Evolutionary conservation across 2,329 filamentous ascomycete genomes (phyloP).

Genomic region (Neobulgaria alba): DNA sequence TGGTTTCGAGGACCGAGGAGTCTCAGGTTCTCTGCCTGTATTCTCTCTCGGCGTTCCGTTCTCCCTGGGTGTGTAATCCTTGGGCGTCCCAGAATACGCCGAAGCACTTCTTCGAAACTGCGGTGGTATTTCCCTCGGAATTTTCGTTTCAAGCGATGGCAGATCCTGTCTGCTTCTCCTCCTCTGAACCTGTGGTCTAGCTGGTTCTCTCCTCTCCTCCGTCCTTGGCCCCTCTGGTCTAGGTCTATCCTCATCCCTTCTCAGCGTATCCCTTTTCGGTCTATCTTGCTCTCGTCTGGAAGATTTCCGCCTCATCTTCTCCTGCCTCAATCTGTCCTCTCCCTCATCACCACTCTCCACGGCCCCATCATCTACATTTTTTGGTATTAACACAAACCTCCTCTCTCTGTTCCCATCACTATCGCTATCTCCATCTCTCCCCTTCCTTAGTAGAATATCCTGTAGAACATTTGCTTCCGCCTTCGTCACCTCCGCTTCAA

Average conservation of each 20-base stretch:
- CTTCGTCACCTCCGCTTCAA: slow-evolving; percentile 43
- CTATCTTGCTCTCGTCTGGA: not conserved
- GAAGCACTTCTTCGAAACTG: slow-evolving; percentile 26
- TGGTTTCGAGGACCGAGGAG: slow-evolving; percentile 15
- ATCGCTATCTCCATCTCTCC: slow-evolving; percentile 10
- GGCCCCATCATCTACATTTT: slow-evolving; percentile 11
- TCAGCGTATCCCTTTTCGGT: not conserved
- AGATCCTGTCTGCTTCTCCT: slow-evolving; percentile 26
- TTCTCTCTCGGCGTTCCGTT: slow-evolving; percentile 11
- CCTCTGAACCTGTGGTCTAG: slow-evolving; percentile 13
- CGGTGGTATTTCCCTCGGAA: slow-evolving; percentile 25
- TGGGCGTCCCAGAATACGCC: slow-evolving; percentile 15
- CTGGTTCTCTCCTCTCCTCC: slow-evolving; percentile 5
- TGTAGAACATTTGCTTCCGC: slow-evolving; percentile 24
- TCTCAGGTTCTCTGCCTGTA: too few relatives aligned
- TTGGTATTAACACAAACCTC: slow-evolving; percentile 52
- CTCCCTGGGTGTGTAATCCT: slow-evolving; percentile 6
- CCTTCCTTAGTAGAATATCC: slow-evolving; percentile 13
- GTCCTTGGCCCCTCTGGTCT: not conserved
- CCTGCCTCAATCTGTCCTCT: slow-evolving; percentile 1
- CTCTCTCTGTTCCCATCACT: slow-evolving; percentile 38
- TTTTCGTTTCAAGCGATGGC: slow-evolving; percentile 26
- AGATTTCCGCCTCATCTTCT: slow-evolving; percentile 3
- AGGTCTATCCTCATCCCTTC: not conserved
- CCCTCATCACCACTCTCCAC: slow-evolving; percentile 1